phyloP scores from a whole-genome alignment of 2,329 filamentous ascomycete species.

The Pseudomassariella vexata region DNA sequence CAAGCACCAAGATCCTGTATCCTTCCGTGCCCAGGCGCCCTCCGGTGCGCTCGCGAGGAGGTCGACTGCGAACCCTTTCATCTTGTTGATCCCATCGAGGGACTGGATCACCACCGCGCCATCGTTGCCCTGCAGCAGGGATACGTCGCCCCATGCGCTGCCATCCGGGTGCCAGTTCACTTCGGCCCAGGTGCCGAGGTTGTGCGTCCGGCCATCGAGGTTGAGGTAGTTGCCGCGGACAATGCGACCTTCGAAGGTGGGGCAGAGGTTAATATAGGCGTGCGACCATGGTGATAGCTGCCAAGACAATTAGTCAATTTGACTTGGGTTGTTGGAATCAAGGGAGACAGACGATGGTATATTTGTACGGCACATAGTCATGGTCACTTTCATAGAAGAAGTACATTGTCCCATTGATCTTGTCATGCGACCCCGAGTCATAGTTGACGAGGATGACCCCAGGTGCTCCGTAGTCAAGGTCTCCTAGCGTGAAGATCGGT shows the following conservation, averaged over 20 bases:
- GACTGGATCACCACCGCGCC: constrained; percentile 13
- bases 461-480: constrained; percentile 12
- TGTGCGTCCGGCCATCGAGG: constrained; percentile 14
- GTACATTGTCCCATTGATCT: constrained; percentile 13
- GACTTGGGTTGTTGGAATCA: too few species aligned
- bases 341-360: constrained; percentile 7
- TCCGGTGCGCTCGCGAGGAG: constrained; percentile 11
- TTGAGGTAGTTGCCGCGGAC: constrained; percentile 17
- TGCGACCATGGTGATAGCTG: too few species aligned
- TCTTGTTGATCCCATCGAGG: constrained; percentile 10
- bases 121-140: constrained; percentile 17
- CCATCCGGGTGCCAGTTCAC: constrained; percentile 13
- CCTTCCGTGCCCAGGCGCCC: constrained; percentile 13
- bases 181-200: constrained; percentile 18
- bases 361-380: constrained; percentile 15
- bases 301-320: too few species aligned
- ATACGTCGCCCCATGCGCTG: constrained; percentile 14
- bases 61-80: constrained; percentile 13
- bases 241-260: constrained; percentile 18
- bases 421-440: constrained; percentile 10
- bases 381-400: constrained; percentile 15
- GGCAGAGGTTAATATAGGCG: too few species aligned
- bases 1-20: constrained; percentile 14
- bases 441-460: constrained; percentile 12
- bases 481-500: constrained; percentile 13